These are phyloP conservation scores for Trichocomaceae sp. DNA, from an alignment of 2,329 filamentous ascomycete species.

Conservation along the genomic window DNA sequence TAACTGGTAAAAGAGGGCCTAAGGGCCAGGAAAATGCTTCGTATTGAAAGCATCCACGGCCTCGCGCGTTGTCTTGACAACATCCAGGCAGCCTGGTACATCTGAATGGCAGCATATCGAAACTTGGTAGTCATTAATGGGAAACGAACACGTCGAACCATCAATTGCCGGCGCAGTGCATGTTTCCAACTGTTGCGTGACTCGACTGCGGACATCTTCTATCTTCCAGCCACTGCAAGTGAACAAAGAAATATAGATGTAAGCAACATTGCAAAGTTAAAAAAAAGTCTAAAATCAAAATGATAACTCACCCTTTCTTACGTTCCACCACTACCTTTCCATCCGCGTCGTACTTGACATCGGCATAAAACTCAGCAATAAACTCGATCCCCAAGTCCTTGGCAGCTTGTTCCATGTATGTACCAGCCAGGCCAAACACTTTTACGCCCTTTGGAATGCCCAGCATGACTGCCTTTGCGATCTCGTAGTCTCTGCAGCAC, in stretches of 20 bases:
- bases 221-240: conserved; percentile 27
- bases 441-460: conserved; percentile 46
- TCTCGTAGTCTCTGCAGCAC: conserved; percentile 48
- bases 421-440: conserved; percentile 51
- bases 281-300: neutral
- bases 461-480: conserved; percentile 48
- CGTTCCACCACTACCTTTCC: conserved; percentile 50
- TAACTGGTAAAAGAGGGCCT: no score
- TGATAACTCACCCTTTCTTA: conserved; percentile 46
- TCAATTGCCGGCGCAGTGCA: conserved; percentile 38
- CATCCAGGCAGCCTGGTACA: conserved; percentile 41
- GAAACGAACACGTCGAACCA: conserved; percentile 34
- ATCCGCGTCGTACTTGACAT: conserved; percentile 50
- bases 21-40: no score
- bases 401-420: conserved; percentile 49
- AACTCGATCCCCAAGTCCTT: conserved; percentile 49
- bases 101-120: conserved; percentile 46
- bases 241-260: neutral
- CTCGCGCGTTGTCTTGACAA: conserved; percentile 21
- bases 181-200: conserved; percentile 38
- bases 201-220: conserved; percentile 36
- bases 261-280: neutral
- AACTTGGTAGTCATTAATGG: conserved; percentile 37
- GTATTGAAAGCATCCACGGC: no score
- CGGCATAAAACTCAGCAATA: conserved; percentile 50